phyloP scores from a whole-genome alignment of 176 grass and related monocot species.

The Oryza coarctata region DNA sequence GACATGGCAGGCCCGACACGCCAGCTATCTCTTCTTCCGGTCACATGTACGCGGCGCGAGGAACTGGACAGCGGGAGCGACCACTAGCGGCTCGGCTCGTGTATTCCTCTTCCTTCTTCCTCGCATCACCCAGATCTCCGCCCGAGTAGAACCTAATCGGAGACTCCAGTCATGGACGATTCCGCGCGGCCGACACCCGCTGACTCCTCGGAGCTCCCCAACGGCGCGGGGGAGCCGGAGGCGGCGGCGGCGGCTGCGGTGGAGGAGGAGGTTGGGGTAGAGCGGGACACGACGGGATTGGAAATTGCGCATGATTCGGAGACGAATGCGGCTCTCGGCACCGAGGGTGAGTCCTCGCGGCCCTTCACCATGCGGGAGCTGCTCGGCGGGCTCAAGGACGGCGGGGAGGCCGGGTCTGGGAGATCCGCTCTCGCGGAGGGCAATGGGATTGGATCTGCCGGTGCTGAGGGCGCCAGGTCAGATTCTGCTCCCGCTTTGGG shows the following conservation, averaged over 20 bases:
- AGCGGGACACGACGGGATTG: background rate
- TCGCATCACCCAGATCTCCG: background rate
- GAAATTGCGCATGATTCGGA: background rate
- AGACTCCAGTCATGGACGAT: constrained; percentile 23
- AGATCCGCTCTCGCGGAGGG: constrained; percentile 48
- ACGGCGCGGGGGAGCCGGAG: constrained; percentile 17
- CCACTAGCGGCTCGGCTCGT: background rate
- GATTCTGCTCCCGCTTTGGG: background rate
- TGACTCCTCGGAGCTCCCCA: constrained; percentile 6
- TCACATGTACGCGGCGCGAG: no score
- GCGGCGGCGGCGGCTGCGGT: background rate
- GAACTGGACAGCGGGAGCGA: background rate
- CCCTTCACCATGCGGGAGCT: constrained; percentile 73
- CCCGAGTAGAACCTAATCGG: background rate
- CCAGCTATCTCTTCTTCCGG: background rate
- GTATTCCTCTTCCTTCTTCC: background rate
- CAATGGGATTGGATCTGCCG: constrained; percentile 45
- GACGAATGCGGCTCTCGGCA: background rate
- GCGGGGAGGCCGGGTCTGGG: constrained; percentile 34
- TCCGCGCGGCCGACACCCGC: background rate
- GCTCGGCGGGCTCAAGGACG: constrained; percentile 66
- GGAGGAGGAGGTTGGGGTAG: background rate
- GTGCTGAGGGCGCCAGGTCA: constrained; percentile 37
- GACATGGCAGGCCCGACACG: background rate
- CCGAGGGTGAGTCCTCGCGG: constrained; percentile 29